These are phyloP conservation scores for Pontederia crassipes DNA, from an alignment of 176 grass and related monocot species.

Conservation along the genomic window DNA sequence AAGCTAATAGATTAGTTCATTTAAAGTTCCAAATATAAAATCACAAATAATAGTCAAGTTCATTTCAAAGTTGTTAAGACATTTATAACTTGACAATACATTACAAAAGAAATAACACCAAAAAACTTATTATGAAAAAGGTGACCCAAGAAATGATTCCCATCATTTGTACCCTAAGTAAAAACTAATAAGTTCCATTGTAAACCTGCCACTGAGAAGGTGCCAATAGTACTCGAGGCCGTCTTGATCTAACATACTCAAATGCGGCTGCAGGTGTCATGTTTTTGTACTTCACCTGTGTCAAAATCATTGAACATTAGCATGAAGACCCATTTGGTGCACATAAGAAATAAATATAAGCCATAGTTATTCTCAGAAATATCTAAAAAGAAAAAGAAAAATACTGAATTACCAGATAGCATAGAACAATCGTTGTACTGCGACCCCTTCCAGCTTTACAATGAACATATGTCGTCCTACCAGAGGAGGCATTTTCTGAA, in stretches of 20 bases:
- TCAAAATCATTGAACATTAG: constrained; percentile 1
- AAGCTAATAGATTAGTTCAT: not conserved
- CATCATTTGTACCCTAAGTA: not conserved
- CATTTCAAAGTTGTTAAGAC: too few relatives aligned
- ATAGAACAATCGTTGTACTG: constrained; percentile 79
- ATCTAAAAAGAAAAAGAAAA: not conserved
- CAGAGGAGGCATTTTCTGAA: constrained; percentile 59
- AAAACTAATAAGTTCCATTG: not conserved
- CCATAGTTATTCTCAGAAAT: not conserved
- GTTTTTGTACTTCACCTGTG: constrained; percentile 74
- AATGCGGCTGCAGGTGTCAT: constrained; percentile 71
- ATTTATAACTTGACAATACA: too few relatives aligned
- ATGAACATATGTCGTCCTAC: constrained; percentile 82
- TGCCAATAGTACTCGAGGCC: constrained; percentile 66
- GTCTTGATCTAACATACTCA: constrained; percentile 57
- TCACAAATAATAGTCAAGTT: too few relatives aligned
- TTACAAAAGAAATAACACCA: too few relatives aligned
- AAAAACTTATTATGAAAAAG: not conserved
- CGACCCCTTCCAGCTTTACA: constrained; percentile 94
- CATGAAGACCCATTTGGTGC: not conserved
- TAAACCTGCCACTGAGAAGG: constrained; percentile 64
- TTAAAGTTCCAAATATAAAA: too few relatives aligned
- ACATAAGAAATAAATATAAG: not conserved
- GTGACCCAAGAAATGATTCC: constrained; percentile 6
- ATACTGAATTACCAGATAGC: constrained; percentile 62